These are phyloP conservation scores for Metschnikowia chrysomelidarum DNA, from an alignment of 805 yeast species.

Conservation along the genomic window DNA sequence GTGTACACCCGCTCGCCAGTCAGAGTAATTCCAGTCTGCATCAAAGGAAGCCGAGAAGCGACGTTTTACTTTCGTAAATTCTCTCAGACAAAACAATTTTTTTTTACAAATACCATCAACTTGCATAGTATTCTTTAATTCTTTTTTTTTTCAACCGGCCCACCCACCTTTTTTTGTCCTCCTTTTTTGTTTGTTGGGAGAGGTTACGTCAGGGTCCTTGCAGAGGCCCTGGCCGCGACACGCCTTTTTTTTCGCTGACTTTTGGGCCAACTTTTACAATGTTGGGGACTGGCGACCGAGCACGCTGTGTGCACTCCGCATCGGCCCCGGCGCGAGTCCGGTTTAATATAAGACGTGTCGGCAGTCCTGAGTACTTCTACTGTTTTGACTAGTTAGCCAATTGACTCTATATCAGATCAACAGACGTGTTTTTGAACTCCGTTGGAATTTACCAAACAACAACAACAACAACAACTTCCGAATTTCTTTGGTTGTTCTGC, in stretches of 20 bases:
- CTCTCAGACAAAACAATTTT: no score
- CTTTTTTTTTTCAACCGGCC: neutral
- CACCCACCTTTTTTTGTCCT: neutral
- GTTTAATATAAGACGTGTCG: slow-evolving; percentile 14
- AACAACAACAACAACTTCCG: slow-evolving; percentile 14
- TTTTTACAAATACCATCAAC: no score
- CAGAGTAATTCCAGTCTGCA: no score
- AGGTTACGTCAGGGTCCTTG: slow-evolving; percentile 19
- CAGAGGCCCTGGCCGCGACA: slow-evolving; percentile 16
- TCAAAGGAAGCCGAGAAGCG: no score
- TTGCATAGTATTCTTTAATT: neutral
- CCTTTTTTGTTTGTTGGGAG: neutral
- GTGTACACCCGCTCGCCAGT: no score
- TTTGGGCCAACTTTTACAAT: slow-evolving; percentile 22
- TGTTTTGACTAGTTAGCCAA: slow-evolving; percentile 5
- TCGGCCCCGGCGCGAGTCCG: slow-evolving; percentile 11
- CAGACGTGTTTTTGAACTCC: slow-evolving; percentile 1
- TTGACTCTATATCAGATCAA: slow-evolving; percentile 3
- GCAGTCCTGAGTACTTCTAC: slow-evolving; percentile 2
- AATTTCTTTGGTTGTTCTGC: slow-evolving; percentile 2
- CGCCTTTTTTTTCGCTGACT: no score
- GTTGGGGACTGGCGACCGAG: slow-evolving; percentile 15
- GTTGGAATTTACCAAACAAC: slow-evolving; percentile 9
- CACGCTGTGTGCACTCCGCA: slow-evolving; percentile 1
- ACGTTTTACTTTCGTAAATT: no score